These are phyloP conservation scores for Saturnispora ahearnii DNA, from an alignment of 805 yeast species.

Conservation along the genomic window DNA sequence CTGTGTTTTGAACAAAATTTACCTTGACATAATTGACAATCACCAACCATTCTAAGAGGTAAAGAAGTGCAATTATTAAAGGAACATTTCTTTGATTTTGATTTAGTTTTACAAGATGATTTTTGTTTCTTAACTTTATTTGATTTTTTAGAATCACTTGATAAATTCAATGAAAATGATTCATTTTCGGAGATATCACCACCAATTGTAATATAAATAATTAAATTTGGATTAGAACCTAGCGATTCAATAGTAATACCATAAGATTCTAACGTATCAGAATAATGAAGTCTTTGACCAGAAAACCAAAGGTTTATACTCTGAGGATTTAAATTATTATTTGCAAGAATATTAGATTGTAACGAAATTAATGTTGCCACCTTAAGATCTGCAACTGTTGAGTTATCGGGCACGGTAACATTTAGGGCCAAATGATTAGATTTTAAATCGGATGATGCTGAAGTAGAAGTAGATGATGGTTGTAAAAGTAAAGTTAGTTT, in stretches of 20 bases:
- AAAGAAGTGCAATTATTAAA: conserved; percentile 52
- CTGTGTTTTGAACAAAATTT: conserved; percentile 84
- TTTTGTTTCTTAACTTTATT: conserved; percentile 1
- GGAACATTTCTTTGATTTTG: conserved; percentile 40
- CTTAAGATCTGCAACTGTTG: conserved; percentile 44
- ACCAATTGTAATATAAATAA: conserved; percentile 24
- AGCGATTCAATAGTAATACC: conserved; percentile 21
- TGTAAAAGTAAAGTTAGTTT: conserved; percentile 29
- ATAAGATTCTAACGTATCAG: conserved; percentile 19
- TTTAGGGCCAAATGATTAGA: not conserved
- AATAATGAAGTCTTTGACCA: conserved; percentile 27
- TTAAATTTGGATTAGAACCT: conserved; percentile 13
- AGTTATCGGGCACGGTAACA: conserved; percentile 37
- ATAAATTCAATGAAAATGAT: not conserved
- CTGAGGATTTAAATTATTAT: conserved; percentile 11
- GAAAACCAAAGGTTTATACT: conserved; percentile 25
- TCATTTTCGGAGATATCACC: conserved; percentile 12
- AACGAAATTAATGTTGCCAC: conserved; percentile 37
- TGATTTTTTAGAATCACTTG: not conserved
- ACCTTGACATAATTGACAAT: conserved; percentile 76
- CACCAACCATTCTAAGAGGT: conserved; percentile 66
- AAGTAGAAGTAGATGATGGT: conserved; percentile 1
- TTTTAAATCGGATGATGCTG: conserved; percentile 23
- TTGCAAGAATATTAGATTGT: conserved; percentile 12
- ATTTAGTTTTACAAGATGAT: conserved; percentile 25